Evolutionary conservation across 1,139 yeast genomes (phyloP).

Genomic region (Saccharomycopsis crataegensis): DNA sequence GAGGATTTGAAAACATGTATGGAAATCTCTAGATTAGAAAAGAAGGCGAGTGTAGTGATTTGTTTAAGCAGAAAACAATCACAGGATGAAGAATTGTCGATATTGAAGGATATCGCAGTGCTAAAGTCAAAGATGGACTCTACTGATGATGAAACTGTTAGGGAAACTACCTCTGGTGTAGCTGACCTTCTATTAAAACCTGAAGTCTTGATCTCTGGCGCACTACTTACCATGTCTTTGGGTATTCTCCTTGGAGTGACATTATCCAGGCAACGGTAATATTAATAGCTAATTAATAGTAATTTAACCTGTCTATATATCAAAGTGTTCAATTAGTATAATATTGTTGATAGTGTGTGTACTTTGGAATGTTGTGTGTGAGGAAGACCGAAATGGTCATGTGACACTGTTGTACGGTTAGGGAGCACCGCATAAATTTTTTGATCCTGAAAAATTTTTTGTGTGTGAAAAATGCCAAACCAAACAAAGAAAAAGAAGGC

Average conservation of each 20-base stretch:
- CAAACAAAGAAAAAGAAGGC: no score
- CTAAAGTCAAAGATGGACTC: neutral
- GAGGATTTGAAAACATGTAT: slow-evolving; percentile 30
- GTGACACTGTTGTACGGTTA: no score
- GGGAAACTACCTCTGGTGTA: neutral
- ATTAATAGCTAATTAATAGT: neutral
- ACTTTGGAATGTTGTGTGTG: no score
- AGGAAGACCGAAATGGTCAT: no score
- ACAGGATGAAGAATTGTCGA: neutral
- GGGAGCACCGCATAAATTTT: no score
- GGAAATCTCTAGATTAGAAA: slow-evolving; percentile 16
- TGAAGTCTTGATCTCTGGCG: slow-evolving; percentile 17
- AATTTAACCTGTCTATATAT: no score
- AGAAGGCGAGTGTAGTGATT: neutral
- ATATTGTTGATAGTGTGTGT: neutral
- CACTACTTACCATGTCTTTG: slow-evolving; percentile 15
- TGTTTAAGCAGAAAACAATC: neutral
- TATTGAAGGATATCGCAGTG: slow-evolving; percentile 18
- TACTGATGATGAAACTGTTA: neutral
- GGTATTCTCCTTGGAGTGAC: slow-evolving; percentile 17
- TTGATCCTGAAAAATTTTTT: no score
- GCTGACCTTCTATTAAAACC: slow-evolving; percentile 10
- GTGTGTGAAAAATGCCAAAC: no score
- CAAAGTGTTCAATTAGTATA: no score
- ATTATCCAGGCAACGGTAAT: slow-evolving; percentile 5